These are phyloP conservation scores for Francoa sonchifolia DNA, from an alignment of 441 rosid genomes.

Conservation along the genomic window DNA sequence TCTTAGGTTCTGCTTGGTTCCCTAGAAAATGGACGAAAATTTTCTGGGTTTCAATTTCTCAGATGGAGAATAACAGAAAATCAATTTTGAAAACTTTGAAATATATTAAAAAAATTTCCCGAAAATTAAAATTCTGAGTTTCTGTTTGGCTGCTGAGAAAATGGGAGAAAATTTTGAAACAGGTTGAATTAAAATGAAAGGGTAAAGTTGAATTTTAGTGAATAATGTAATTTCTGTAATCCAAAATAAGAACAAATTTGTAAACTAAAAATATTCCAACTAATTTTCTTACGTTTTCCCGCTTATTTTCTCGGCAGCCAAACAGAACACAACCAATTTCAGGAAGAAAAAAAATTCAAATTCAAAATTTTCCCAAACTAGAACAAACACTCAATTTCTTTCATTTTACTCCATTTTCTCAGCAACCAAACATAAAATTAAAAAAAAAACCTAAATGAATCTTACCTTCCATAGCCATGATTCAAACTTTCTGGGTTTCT, in stretches of 20 bases:
- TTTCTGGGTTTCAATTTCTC: too few species aligned
- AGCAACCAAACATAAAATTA: too few species aligned
- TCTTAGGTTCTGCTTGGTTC: not conserved
- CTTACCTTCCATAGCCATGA: constrained; percentile 2
- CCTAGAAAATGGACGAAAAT: not conserved
- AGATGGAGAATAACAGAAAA: not conserved
- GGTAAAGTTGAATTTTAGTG: not conserved
- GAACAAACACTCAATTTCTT: not conserved
- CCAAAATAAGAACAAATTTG: too few species aligned
- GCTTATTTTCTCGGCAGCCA: too few species aligned
- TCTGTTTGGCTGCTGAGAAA: not conserved
- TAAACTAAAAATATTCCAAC: too few species aligned
- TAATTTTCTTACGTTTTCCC: too few species aligned
- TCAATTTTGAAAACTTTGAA: not conserved
- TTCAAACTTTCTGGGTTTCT: too few species aligned
- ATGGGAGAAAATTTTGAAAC: not conserved
- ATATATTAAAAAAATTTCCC: not conserved
- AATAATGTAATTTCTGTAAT: not conserved
- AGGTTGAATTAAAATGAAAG: not conserved
- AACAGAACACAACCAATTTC: too few species aligned
- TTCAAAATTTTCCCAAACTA: too few species aligned
- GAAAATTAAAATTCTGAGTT: not conserved
- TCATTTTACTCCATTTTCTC: not conserved
- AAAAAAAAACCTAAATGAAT: not conserved
- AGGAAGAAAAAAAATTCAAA: too few species aligned